Evolutionary conservation across 257 asterid genomes (phyloP).

Genomic region (Nicotiana knightiana): DNA sequence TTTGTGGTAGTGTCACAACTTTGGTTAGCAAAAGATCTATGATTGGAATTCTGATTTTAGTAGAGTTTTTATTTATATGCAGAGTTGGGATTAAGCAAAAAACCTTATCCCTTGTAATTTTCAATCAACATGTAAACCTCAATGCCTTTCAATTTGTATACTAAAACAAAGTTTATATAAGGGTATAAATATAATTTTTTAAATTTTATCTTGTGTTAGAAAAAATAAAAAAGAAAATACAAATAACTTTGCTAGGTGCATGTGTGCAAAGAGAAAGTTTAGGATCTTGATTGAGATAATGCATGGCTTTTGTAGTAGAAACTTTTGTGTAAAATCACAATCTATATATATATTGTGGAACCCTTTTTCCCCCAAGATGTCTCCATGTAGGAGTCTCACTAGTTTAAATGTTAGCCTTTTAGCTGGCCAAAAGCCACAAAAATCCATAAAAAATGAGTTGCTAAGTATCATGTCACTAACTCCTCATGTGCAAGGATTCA

Average conservation of each 20-base stretch:
- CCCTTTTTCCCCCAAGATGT: constrained; percentile 33
- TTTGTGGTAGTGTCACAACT: background rate
- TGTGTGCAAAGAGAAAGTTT: background rate
- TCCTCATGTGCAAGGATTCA: constrained; percentile 46
- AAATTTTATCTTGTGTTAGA: background rate
- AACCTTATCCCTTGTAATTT: background rate
- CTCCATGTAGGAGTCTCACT: constrained; percentile 58
- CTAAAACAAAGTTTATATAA: background rate
- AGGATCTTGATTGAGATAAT: constrained; percentile 12
- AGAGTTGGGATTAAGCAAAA: background rate
- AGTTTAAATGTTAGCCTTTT: constrained; percentile 28
- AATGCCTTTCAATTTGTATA: background rate
- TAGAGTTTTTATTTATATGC: background rate
- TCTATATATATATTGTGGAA: constrained; percentile 19
- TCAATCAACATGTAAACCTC: background rate
- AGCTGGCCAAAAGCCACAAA: constrained; percentile 34
- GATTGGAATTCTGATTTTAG: background rate
- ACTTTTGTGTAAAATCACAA: background rate
- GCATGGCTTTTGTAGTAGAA: constrained; percentile 10
- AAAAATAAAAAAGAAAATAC: background rate
- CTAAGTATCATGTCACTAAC: constrained; percentile 29
- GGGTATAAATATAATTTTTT: background rate
- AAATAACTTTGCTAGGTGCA: background rate
- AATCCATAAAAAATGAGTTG: constrained; percentile 14
- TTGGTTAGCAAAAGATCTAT: background rate